A percentile compares a stretch with the other conserved stretches of the same genome.
Evolutionary conservation across 2,329 filamentous ascomycete genomes (phyloP).

Genomic region (Monilinia vaccinii-corymbosi): DNA sequence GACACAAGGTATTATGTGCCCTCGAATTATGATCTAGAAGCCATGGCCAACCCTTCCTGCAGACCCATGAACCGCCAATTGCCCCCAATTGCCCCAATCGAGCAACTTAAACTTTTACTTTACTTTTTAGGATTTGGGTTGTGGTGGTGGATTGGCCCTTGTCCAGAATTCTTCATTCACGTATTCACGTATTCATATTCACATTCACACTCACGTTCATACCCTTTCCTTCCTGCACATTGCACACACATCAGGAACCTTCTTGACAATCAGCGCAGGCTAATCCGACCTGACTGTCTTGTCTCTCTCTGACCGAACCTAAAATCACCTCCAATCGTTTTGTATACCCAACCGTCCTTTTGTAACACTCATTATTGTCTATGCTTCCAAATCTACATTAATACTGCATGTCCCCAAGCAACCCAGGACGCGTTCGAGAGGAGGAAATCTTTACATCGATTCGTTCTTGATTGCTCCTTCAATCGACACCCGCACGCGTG

Average conservation of each 20-base stretch:
- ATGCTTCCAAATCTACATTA: not conserved
- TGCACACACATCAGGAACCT: not conserved
- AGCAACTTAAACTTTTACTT: not conserved
- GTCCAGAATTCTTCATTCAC: not conserved
- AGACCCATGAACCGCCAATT: not conserved
- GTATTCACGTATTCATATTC: too few species aligned
- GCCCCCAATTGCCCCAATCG: not conserved
- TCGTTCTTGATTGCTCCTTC: not conserved
- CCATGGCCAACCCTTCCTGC: too few species aligned
- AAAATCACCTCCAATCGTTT: not conserved
- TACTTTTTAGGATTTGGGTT: not conserved
- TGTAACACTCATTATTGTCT: not conserved
- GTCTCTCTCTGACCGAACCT: not conserved
- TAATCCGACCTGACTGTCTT: not conserved
- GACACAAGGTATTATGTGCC: too few species aligned
- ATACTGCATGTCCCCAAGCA: not conserved
- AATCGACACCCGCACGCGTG: not conserved
- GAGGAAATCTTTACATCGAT: not conserved
- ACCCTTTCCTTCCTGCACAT: not conserved
- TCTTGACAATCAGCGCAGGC: not conserved
- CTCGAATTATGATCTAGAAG: too few species aligned
- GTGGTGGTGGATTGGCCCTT: not conserved
- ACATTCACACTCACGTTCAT: too few species aligned
- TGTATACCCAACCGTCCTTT: not conserved
- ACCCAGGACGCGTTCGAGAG: not conserved